Percentiles rank a stretch among this genome's conserved stretches.
Evolutionary conservation across 352 stramenopile genomes (phyloP).

Genomic region (Phytophthora litchii): DNA sequence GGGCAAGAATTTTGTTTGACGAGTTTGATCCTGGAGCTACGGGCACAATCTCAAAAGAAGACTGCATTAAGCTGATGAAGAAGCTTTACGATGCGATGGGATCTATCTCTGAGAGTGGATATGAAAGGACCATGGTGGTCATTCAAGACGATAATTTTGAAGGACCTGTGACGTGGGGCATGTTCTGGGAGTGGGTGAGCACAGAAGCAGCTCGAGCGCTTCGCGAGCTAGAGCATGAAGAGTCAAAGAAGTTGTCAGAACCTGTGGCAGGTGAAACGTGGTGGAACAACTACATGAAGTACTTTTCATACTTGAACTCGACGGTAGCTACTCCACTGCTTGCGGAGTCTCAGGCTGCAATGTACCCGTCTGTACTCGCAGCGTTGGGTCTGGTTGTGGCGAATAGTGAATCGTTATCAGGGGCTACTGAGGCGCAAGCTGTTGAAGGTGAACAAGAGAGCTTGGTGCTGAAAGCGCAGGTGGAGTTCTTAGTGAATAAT

Average conservation of each 20-base stretch:
- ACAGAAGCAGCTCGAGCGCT: slow-evolving; percentile 74
- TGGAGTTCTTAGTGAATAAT: slow-evolving; percentile 79
- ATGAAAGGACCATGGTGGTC: slow-evolving; percentile 61
- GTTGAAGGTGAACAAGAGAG: slow-evolving; percentile 29
- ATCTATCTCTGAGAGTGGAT: slow-evolving; percentile 67
- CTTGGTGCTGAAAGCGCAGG: slow-evolving; percentile 70
- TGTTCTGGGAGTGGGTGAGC: slow-evolving; percentile 91
- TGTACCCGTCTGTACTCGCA: slow-evolving; percentile 36
- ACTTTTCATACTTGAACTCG: slow-evolving; percentile 45
- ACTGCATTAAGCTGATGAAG: slow-evolving; percentile 77
- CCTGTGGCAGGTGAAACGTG: slow-evolving; percentile 56
- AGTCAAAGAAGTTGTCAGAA: slow-evolving; percentile 49
- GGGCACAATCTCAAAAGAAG: slow-evolving; percentile 69
- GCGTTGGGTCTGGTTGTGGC: slow-evolving; percentile 7
- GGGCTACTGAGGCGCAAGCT: neutral
- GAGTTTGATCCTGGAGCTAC: slow-evolving; percentile 73
- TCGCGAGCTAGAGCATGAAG: slow-evolving; percentile 63
- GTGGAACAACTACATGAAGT: slow-evolving; percentile 72
- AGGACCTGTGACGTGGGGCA: slow-evolving; percentile 75
- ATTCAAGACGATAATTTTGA: slow-evolving; percentile 67
- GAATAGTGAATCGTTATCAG: neutral
- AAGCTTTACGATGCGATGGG: slow-evolving; percentile 80
- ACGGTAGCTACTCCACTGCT: slow-evolving; percentile 26
- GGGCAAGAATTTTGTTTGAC: slow-evolving; percentile 83
- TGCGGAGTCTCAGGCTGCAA: slow-evolving; percentile 28